Conservation (phyloP, 73 alveolate species). For the Paramecium bursaria region DNA sequence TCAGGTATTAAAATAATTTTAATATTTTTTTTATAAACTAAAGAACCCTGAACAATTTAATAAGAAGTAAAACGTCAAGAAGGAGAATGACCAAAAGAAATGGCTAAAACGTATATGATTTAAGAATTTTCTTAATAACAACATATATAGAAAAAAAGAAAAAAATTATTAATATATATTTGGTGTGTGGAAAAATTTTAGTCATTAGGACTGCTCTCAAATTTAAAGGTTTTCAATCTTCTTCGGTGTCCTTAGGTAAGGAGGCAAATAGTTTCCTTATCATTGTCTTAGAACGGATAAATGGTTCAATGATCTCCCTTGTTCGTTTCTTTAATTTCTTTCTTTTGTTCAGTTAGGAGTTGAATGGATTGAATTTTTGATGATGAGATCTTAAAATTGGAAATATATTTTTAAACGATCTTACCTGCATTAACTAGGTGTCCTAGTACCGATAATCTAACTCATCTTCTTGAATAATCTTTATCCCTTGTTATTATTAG, state of each 20-base stretch:
- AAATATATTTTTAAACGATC: background rate
- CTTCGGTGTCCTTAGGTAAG: too few species aligned
- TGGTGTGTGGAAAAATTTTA: too few species aligned
- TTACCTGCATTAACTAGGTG: slow-evolving; percentile 60
- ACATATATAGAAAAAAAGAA: too few species aligned
- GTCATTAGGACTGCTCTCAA: too few species aligned
- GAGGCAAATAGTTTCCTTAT: too few species aligned
- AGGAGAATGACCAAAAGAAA: slow-evolving; percentile 65
- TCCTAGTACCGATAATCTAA: slow-evolving; percentile 36
- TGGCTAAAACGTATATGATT: slow-evolving; percentile 70
- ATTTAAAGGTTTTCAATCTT: too few species aligned
- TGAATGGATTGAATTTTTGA: slow-evolving; percentile 52
- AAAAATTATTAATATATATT: too few species aligned
- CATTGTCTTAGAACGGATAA: too few species aligned
- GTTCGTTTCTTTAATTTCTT: background rate
- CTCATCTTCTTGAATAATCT: slow-evolving; percentile 62
- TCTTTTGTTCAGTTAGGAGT: background rate
- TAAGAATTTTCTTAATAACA: too few species aligned
- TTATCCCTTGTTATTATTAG: slow-evolving; percentile 54
- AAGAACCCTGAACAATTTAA: background rate
- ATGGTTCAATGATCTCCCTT: background rate
- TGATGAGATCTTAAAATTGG: slow-evolving; percentile 53
- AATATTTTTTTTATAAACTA: slow-evolving; percentile 1
- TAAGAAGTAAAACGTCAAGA: slow-evolving; percentile 14
- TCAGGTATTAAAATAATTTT: slow-evolving; percentile 21